Base-by-base conservation (phyloP, 2,329 filamentous ascomycete genomes). In the Ambrosiella cleistominuta region DNA sequence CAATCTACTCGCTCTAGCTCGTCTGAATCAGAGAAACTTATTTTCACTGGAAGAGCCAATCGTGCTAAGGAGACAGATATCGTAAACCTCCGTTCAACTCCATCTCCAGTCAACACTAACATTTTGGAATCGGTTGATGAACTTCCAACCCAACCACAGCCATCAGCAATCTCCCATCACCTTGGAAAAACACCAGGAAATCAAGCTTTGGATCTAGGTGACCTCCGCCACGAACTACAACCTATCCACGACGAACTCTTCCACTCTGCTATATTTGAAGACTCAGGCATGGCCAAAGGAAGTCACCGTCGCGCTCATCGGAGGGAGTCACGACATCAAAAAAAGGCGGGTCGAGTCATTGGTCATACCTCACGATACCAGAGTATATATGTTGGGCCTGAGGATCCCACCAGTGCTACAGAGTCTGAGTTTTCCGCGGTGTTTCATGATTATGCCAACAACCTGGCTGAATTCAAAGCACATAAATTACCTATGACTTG, bases 371-470 rank as follows among this genome's bases (percentile, higher is more conserved):
- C 27, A 27, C 27, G 27, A 27, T 27, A 27, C 27, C 27, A 27
- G 27, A 27, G 3, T 27, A 27, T 27, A 27, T 27, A 27, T 27
- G 27, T 27, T 27, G 27, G 4, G 27, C 27, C 27, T 27, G 27
- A 27, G 27, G 4, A 27, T 27, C 27, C 27, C 27, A 27, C 27
- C 27, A 27, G 27, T 27, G 27, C 27, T 27, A 27, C 17, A 35
- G 37, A 56, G 13, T 54, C 52, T 27, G 27, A 27, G 27, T 27
- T 27, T 27, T 27, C 27, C 27, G 27, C 27, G 27, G 27, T 27
- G 27, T 27, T 57, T 15, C 47, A 56, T 1, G 86, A 90, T 64
- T 89, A 89, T 64, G 82, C 88, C 64, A 75, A 78, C 49, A 87
- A 88, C 61, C 74, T 86, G 64, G 69, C 69, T 15, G 73, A 73